Percentiles rank a stretch among this genome's conserved stretches.
These are phyloP conservation scores for Calonectria pseudoreteaudii DNA, from an alignment of 2,329 filamentous ascomycete genomes.

Conservation along the genomic window DNA sequence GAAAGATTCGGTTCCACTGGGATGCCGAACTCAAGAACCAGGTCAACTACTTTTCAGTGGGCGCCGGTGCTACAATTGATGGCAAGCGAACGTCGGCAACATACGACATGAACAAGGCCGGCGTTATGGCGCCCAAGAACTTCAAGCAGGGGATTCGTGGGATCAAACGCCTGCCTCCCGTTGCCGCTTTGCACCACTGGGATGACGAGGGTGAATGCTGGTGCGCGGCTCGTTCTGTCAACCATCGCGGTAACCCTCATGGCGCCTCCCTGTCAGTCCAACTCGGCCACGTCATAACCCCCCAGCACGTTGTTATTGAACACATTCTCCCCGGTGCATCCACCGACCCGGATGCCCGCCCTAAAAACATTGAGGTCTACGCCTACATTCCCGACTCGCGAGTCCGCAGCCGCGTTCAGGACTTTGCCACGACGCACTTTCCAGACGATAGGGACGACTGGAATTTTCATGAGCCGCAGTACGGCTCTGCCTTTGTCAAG, in stretches of 20 bases:
- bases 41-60: conserved; percentile 79
- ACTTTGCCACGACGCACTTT: conserved; percentile 59
- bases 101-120: conserved; percentile 51
- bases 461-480: conserved; percentile 44
- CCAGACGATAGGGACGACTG: conserved; percentile 45
- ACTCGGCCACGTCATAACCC: conserved; percentile 68
- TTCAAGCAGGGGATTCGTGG: conserved; percentile 35
- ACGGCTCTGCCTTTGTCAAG: conserved; percentile 62
- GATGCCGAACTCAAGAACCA: conserved; percentile 60
- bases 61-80: conserved; percentile 75
- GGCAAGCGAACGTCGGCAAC: conserved; percentile 69
- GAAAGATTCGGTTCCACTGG: conserved; percentile 59
- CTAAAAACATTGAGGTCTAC: conserved; percentile 78
- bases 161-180: conserved; percentile 49
- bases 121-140: conserved; percentile 21
- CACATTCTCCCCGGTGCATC: conserved; percentile 74
- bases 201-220: conserved; percentile 87
- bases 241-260: conserved; percentile 57
- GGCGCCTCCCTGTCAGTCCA: conserved; percentile 75
- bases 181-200: conserved; percentile 76
- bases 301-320: conserved; percentile 78
- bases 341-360: conserved; percentile 71
- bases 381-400: conserved; percentile 64
- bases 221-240: conserved; percentile 71
- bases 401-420: conserved; percentile 53